Evolutionary conservation across 2,329 filamentous ascomycete species (phyloP).

Genomic region (Verticillium isaacii): DNA sequence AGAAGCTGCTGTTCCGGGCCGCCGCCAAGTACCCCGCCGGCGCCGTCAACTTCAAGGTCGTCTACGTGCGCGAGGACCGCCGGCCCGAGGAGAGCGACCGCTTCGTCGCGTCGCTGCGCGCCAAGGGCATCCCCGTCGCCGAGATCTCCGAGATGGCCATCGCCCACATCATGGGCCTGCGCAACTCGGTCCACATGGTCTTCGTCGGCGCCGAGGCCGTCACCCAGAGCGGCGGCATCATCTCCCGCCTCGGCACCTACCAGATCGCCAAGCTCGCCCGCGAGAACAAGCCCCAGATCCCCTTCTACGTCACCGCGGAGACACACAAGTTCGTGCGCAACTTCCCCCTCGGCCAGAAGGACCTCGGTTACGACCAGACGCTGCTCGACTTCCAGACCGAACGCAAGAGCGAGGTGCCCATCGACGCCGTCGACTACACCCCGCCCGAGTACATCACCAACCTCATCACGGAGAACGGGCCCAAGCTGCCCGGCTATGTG

Average conservation of each 20-base stretch:
- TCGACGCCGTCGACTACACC: constrained; percentile 67
- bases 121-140: constrained; percentile 75
- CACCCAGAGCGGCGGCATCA: constrained; percentile 88
- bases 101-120: constrained; percentile 67
- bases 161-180: constrained; percentile 64
- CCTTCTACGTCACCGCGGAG: constrained; percentile 88
- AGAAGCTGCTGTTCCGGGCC: constrained; percentile 69
- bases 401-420: constrained; percentile 35
- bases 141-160: constrained; percentile 56
- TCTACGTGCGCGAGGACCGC: constrained; percentile 65
- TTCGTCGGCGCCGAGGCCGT: constrained; percentile 77
- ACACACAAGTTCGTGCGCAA: constrained; percentile 94
- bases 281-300: constrained; percentile 49
- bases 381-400: constrained; percentile 68
- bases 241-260: constrained; percentile 79
- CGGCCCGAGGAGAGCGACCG: constrained; percentile 58
- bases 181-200: constrained; percentile 56
- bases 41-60: constrained; percentile 71
- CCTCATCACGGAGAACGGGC: constrained; percentile 71
- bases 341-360: constrained; percentile 76
- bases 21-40: constrained; percentile 52
- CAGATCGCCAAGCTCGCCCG: constrained; percentile 82
- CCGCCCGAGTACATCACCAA: constrained; percentile 66
- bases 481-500: constrained; percentile 65
- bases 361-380: constrained; percentile 73